Evolutionary conservation across 352 stramenopile genomes (phyloP), one percentile per base, ranked within the genome.

Genomic region (Globisporangium yorkense): DNA sequence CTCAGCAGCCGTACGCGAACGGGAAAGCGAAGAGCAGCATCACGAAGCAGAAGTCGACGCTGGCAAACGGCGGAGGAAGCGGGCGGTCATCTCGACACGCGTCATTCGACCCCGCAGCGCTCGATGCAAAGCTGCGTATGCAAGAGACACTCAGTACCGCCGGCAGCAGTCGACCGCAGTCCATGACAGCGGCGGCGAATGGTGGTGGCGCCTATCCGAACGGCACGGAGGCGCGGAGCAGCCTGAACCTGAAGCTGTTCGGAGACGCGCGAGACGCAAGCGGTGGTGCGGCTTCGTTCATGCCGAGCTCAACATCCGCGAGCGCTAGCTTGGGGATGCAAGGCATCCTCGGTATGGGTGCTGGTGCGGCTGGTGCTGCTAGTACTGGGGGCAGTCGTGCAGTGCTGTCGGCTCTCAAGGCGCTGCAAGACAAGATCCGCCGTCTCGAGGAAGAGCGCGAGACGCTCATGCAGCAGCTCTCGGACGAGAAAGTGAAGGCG

Each of bases 341-440:
- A 54, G 3, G 20, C 52, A 33, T 63, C 3, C n/a, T 63, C 8
- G 50, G 49, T 1, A 58, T 58, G 31, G 41, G 9, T 1, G 51
- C 50, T 56, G 21, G 29, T 41, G n/a, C 41, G 16, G 24, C 12
- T 7, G 44, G 51, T 7, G 64, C 50, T 7, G 63, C 67, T 74
- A 88, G 44, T 27, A 1, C 24, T 27, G 24, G 24, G 2, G 75
- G 78, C 16, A 89, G 80, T 58, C 80, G 81, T n/a, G 77, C 82
- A 4, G 63, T 92, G 3, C 62, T 92, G 6, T 86, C 76, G 0
- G 82, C 82, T 29, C 60, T 92, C 15, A 92, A 92, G 57, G 82
- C 82, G 1, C 72, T 92, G 5, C 82, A 92, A 40, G 77, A 92
- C 64, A 92, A 92, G 51, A 88, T 90, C 41, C 65, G 66, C 13